phyloP scores from a whole-genome alignment of 106 monocot species.

The Dioscorea dumetorum region DNA sequence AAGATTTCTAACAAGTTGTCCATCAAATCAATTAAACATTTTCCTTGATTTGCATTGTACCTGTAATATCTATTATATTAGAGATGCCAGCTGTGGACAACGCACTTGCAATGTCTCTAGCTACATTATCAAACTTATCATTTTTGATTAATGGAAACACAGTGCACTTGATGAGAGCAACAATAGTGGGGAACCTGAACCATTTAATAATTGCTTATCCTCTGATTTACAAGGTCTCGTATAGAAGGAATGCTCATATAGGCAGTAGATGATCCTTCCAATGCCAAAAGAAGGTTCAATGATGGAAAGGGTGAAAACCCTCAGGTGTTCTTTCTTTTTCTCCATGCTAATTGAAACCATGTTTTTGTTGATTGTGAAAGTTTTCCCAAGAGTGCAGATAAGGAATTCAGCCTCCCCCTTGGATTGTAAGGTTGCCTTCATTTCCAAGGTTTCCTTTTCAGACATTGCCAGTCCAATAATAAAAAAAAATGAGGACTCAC shows the following conservation, averaged over 20 bases:
- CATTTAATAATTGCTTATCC: constrained; percentile 87
- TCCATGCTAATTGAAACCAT: constrained; percentile 86
- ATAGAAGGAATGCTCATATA: constrained; percentile 92
- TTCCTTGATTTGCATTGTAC: constrained; percentile 20
- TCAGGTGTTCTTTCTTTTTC: constrained; percentile 91
- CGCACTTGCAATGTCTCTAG: constrained; percentile 61
- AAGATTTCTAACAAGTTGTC: too few relatives aligned
- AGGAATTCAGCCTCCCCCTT: constrained; percentile 74
- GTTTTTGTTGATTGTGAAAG: constrained; percentile 61
- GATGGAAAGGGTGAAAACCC: constrained; percentile 90
- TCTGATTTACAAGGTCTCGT: constrained; percentile 62
- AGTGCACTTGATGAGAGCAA: constrained; percentile 92
- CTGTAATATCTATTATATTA: constrained; percentile 88
- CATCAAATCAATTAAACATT: neutral
- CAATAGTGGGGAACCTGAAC: constrained; percentile 74
- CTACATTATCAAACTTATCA: constrained; percentile 68
- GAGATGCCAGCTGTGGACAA: constrained; percentile 76
- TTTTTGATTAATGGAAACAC: constrained; percentile 91
- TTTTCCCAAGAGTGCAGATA: constrained; percentile 78
- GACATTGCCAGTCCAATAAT: constrained; percentile 51
- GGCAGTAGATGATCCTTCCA: constrained; percentile 91
- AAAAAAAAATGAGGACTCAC: neutral
- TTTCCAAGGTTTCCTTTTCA: constrained; percentile 63
- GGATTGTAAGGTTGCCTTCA: constrained; percentile 74
- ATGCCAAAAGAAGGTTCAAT: constrained; percentile 99